Conservation (phyloP, 257 asterid genomes). For the Penstemon davidsonii region DNA sequence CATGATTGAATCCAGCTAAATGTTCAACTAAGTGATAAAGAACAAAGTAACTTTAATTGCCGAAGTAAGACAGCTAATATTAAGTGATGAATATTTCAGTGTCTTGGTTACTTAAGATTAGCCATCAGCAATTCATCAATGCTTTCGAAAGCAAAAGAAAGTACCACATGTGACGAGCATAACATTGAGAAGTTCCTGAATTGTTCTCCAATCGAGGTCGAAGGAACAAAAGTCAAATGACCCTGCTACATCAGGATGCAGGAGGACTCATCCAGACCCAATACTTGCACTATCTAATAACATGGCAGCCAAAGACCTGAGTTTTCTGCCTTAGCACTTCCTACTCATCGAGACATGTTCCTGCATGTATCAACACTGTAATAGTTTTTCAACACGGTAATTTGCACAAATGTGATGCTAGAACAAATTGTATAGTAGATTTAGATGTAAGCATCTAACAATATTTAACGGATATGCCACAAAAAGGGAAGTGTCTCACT, state of each 20-base stretch:
- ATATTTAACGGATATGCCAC: constrained; percentile 16
- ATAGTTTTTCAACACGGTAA: neutral
- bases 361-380: constrained; percentile 18
- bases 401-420: neutral
- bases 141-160: neutral
- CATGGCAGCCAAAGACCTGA: constrained; percentile 16
- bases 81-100: neutral
- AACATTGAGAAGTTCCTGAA: neutral
- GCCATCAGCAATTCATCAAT: neutral
- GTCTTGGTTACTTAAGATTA: neutral
- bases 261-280: constrained; percentile 12
- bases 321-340: neutral
- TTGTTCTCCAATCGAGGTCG: constrained; percentile 32
- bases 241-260: constrained; percentile 21
- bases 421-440: constrained; percentile 8
- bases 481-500: neutral
- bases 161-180: constrained; percentile 18
- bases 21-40: constrained; percentile 11
- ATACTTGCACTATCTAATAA: constrained; percentile 18
- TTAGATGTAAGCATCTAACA: constrained; percentile 17
- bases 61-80: neutral
- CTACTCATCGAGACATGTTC: constrained; percentile 6
- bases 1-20: constrained; percentile 13
- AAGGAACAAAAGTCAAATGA: constrained; percentile 21
- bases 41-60: constrained; percentile 2